Evolutionary conservation across 345 rosid genomes (phyloP), one percentile per base, ranked within the genome.

Genomic region (Brassica juncea): DNA sequence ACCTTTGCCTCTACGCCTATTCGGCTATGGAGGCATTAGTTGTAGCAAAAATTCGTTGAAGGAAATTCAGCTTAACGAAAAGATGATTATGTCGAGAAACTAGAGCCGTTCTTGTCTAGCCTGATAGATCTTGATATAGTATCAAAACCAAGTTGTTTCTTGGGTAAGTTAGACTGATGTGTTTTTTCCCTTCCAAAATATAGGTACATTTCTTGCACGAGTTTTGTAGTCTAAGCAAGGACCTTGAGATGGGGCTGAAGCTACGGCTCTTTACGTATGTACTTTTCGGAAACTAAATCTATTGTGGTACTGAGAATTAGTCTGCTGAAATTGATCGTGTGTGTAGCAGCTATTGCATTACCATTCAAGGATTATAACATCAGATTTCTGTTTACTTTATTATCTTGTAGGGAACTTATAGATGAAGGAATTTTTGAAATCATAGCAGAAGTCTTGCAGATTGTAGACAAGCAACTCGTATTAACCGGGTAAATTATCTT

Each of bases 121-220:
- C 7, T 58, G 58, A 72, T 72, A 37, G 31, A 37, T 72, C 37
- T 32, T 57, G 55, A 59, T 57, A 35, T 68, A 39, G 62, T 28
- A 69, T 31, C 49, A 31, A 60, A 69, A 77, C 71, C 72, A 65
- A 71, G 54, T 21, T 35, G 55, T 35, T 69, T 60, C 63, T 58
- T 68, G 28, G 64, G 32, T 23, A 42, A 70, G 75, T 49, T 77
- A n/a, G 72, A 64, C 76, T 78, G 72, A 78, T 28, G 68, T 72
- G 60, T 65, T 71, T 71, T 23, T 72, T 39, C 27, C 16, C 30
- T 47, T 74, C 30, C 35, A 37, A 73, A 54, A 76, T 77, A 81
- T 35, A 94, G 99, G 97, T 92, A 16, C 75, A 84, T 75, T 91
- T 94, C 88, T 84, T 92, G 87, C 91, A 85, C 5, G 99, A 94